Evolutionary conservation across 768 basidiomycete species (phyloP).

Genomic region (Clitopilus passeckerianus): DNA sequence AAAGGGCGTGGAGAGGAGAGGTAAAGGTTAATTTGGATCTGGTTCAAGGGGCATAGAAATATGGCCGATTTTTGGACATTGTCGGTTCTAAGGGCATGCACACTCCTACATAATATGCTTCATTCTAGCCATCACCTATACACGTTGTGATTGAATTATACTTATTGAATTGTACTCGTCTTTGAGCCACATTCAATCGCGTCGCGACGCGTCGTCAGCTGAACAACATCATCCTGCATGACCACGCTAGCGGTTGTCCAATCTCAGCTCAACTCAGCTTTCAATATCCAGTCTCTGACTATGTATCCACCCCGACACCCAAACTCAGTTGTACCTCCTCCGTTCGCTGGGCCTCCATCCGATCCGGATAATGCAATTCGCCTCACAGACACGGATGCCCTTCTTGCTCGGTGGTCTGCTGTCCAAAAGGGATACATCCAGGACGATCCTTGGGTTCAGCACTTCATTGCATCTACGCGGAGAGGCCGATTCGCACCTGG

Average conservation of each 20-base stretch:
- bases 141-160: too few species aligned
- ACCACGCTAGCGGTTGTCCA: background rate
- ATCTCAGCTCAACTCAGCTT: conserved; percentile 3
- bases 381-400: conserved; percentile 79
- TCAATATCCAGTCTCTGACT: background rate
- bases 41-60: conserved; percentile 8
- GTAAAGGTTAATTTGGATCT: conserved; percentile 30
- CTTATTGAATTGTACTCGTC: too few species aligned
- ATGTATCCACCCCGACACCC: conserved; percentile 17
- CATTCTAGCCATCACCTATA: background rate
- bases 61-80: background rate
- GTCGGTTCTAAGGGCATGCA: background rate
- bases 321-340: background rate
- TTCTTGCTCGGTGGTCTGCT: conserved; percentile 83
- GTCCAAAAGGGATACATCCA: conserved; percentile 71
- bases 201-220: background rate
- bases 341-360: conserved; percentile 1
- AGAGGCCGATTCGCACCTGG: background rate
- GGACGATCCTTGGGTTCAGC: conserved; percentile 62
- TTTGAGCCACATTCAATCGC: background rate
- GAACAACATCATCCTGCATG: background rate
- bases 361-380: conserved; percentile 65
- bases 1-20: conserved; percentile 41
- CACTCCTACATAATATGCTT: background rate
- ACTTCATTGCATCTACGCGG: conserved; percentile 54